Base-by-base conservation (phyloP, 1,139 yeast genomes). In the Kodamaea fungicola region DNA sequence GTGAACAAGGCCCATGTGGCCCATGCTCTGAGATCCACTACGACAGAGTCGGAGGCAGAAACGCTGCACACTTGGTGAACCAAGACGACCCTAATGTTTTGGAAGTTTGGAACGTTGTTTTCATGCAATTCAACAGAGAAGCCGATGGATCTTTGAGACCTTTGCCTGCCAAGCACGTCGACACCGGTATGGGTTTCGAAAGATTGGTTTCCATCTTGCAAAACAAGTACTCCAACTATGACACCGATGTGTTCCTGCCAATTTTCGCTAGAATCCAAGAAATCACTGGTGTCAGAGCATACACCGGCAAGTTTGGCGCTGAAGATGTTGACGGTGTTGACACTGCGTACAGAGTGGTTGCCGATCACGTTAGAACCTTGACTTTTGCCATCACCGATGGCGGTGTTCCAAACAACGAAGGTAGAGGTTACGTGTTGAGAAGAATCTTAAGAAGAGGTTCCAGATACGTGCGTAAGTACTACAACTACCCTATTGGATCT, bases 1-100 rank as follows among this genome's bases (percentile, higher is more conserved):
- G 99, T 52, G 99, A 94, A 59, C 97, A 90, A 69, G 99, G 99
- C 49, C 99, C 99, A 32, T 92, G 99, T 72, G 99, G 99, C 46
- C 99, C 99, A 35, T 94, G 98, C 69, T 86, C 96, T 12, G 98
- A 92, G 64, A 78, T 92, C 51, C 99, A 92, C 64, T 92, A 88
- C 63, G 99, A 92, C 62, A 81, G 98, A 66, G 88, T 92, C 47
- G 98, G 98, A 45, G 97, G 97, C 40, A 80, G 99, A 70, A 90
- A 92, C 57, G 98, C 97, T 42, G 74, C 97, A 25, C 59, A 67
- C 49, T 74, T 92, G 50, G 99, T 92, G 51, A 92, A 92, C 62
- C 79, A 79, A 80, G 98, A 92, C 64, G 98, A 92, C 62, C 98
- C 98, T 42, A 87, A 92, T 61, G 99, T 92, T 39, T 74, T 92